These are phyloP conservation scores for Dactylis glomerata DNA, from an alignment of 176 grass and related monocot species.

Conservation along the genomic window DNA sequence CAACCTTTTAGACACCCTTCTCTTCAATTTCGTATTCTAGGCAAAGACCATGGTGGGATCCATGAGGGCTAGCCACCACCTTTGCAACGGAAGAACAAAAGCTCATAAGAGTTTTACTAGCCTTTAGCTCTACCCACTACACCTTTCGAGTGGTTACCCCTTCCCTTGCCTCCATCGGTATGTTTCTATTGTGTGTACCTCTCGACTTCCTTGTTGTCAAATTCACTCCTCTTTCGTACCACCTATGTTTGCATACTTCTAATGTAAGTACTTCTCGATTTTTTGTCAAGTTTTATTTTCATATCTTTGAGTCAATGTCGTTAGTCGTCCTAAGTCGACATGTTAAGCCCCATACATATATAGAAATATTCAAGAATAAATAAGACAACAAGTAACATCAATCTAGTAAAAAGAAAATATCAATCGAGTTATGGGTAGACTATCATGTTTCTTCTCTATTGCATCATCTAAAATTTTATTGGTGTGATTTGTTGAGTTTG, in stretches of 20 bases:
- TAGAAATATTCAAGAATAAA: neutral
- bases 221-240: neutral
- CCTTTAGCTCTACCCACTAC: neutral
- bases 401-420: neutral
- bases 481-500: neutral
- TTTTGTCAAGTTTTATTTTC: neutral
- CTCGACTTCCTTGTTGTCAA: neutral
- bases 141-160: neutral
- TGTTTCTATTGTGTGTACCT: neutral
- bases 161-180: neutral
- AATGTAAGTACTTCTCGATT: neutral
- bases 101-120: neutral
- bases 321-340: neutral
- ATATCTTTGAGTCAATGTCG: neutral
- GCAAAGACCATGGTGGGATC: neutral
- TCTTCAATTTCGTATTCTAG: neutral
- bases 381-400: neutral
- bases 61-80: neutral
- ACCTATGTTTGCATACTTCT: neutral
- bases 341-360: neutral
- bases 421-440: neutral
- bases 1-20: neutral
- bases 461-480: neutral
- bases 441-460: neutral
- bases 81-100: neutral